A percentile compares a stretch with the other conserved stretches of the same genome.
phyloP scores from a whole-genome alignment of 352 stramenopile species.

The Pythium biforme region DNA sequence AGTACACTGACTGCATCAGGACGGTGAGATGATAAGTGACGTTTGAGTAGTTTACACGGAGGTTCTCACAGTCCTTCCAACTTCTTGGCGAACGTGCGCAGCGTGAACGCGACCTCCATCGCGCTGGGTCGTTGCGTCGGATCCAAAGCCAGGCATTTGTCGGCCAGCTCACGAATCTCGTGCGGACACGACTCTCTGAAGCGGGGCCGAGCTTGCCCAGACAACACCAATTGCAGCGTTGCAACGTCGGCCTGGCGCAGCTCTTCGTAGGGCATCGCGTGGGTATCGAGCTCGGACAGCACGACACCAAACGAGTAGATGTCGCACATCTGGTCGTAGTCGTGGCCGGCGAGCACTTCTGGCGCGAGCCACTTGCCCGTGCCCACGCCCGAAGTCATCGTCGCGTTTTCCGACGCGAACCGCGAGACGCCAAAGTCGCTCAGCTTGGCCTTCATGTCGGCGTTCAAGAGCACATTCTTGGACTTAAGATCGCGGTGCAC shows the following conservation, averaged over 20 bases:
- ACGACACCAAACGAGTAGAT: constrained; percentile 61
- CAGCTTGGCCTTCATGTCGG: constrained; percentile 47
- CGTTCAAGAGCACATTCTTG: constrained; percentile 44
- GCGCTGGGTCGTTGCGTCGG: constrained; percentile 39
- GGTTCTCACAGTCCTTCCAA: neutral
- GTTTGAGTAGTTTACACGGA: too few relatives aligned
- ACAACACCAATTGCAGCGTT: constrained; percentile 46
- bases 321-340: constrained; percentile 51
- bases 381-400: constrained; percentile 52
- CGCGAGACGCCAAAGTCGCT: constrained; percentile 60
- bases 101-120: constrained; percentile 39
- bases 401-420: constrained; percentile 38
- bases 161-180: constrained; percentile 33
- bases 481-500: constrained; percentile 69
- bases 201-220: constrained; percentile 29
- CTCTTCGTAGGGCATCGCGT: constrained; percentile 49
- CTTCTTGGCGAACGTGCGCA: constrained; percentile 26
- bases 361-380: constrained; percentile 57
- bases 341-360: constrained; percentile 45
- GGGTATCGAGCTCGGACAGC: constrained; percentile 53
- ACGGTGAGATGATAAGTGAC: too few relatives aligned
- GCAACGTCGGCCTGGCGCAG: constrained; percentile 40
- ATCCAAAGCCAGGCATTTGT: constrained; percentile 35
- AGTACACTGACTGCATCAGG: too few relatives aligned
- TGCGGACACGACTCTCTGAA: constrained; percentile 38